These are phyloP conservation scores for Paxillus involutus DNA, from an alignment of 768 basidiomycete species.

Conservation along the genomic window DNA sequence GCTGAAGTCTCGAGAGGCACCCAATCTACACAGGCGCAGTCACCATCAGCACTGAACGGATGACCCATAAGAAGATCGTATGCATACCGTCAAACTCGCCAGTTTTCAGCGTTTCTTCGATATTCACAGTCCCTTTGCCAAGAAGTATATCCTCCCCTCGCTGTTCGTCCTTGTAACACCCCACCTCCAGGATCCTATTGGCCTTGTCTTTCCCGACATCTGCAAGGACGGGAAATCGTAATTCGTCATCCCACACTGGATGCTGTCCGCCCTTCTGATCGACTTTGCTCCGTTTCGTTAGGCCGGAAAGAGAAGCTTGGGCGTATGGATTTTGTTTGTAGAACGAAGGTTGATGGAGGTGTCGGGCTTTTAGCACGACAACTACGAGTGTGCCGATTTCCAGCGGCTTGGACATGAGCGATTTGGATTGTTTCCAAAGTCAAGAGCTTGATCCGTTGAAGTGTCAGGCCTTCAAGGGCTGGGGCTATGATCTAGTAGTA, in stretches of 20 bases:
- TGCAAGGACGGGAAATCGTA: conserved; percentile 72
- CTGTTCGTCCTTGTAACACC: conserved; percentile 80
- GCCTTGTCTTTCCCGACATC: conserved; percentile 46
- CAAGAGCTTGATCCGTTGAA: not conserved
- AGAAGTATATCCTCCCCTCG: conserved; percentile 68
- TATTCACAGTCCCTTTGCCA: conserved; percentile 74
- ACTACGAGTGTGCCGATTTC: conserved; percentile 83
- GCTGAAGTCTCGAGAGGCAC: conserved; percentile 57
- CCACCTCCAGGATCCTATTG: conserved; percentile 63
- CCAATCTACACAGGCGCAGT: conserved; percentile 56
- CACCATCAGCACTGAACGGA: conserved; percentile 4
- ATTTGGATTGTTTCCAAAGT: not conserved
- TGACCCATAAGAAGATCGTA: not conserved
- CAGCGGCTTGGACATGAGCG: conserved; percentile 29
- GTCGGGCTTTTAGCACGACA: conserved; percentile 81
- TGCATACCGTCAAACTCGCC: conserved; percentile 90
- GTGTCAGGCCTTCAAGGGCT: not conserved
- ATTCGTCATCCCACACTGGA: conserved; percentile 90
- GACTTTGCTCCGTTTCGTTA: conserved; percentile 65
- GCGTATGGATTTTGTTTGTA: conserved; percentile 92
- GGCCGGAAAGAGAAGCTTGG: conserved; percentile 57
- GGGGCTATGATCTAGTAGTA: not conserved
- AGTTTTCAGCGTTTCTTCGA: conserved; percentile 73
- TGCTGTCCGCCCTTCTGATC: conserved; percentile 90
- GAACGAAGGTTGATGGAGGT: conserved; percentile 83